Base-by-base conservation (phyloP, 169 alveolate species). In the Eimeria praecox region DNA sequence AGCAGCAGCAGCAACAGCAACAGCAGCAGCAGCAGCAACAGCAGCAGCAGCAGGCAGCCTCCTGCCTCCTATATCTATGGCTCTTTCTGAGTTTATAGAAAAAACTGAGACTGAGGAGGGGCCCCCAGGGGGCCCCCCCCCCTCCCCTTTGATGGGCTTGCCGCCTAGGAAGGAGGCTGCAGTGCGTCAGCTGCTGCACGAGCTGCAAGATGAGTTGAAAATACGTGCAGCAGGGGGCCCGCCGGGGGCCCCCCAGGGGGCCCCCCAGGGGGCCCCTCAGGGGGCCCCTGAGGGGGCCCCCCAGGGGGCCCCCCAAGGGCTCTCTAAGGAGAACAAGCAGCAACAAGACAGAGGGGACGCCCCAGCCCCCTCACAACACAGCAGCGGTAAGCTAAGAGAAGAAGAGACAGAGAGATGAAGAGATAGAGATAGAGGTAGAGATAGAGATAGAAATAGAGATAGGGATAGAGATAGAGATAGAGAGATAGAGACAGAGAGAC, bases 111-210 rank as follows among this genome's bases (percentile, higher is more conserved):
- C n/a, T 27, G 89, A 35, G 24, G 64, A 3, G 33, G 89, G 66
- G 89, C 66, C 62, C 62, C 62, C 62, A 52, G 62, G 62, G 62
- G 62, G 62, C 3, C 62, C 89, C 38, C 64, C 89, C 42, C 52
- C 85, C 56, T 73, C 85, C 52, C 89, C 89, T 40, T 35, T 78
- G 38, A 42, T 30, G 64, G 89, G 89, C 89, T 30, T 78, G 59
- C 64, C 40, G 18, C 89, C 89, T 30, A 12, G 38, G 89, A 82
- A 82, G 52, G 73, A 46, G 33, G 73, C 44, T 27, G 90, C 64
- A 27, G 73, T 46, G 71, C 71, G 40, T 44, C 73, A 22, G 71
- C 71, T 46, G 90, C 90, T 82, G 73, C 59, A 78, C 42, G 89
- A 78, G 40, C 64, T 78, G 42, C 59, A 78, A 22, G 64, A 10